These are phyloP conservation scores for Globisporangium spiculum DNA, from an alignment of 352 stramenopile genomes.

Conservation along the genomic window DNA sequence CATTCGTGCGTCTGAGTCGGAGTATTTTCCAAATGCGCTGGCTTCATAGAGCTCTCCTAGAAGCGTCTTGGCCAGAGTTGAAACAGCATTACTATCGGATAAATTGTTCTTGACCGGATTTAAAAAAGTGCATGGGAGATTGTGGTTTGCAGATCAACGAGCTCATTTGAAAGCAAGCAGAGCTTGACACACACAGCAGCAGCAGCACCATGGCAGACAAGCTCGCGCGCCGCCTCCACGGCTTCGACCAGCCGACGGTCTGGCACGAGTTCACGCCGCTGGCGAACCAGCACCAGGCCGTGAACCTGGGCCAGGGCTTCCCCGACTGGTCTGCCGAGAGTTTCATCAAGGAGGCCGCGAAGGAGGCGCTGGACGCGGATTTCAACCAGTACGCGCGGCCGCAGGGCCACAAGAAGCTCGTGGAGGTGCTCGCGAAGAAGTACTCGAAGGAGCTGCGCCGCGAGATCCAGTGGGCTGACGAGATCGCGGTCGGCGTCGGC, in stretches of 20 bases:
- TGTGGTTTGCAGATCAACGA: not conserved
- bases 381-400: slow-evolving; percentile 93
- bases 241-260: slow-evolving; percentile 78
- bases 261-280: slow-evolving; percentile 90
- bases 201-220: slow-evolving; percentile 46
- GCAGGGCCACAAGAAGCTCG: slow-evolving; percentile 84
- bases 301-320: slow-evolving; percentile 96
- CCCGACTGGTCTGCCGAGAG: slow-evolving; percentile 91
- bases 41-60: too few species aligned
- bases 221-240: slow-evolving; percentile 55
- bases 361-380: slow-evolving; percentile 90
- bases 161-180: not conserved
- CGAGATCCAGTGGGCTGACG: slow-evolving; percentile 85
- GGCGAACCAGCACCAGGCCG: slow-evolving; percentile 76
- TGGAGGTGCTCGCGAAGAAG: slow-evolving; percentile 83
- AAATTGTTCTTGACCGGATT: too few species aligned
- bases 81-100: too few species aligned
- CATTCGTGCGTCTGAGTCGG: not conserved
- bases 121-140: too few species aligned
- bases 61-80: too few species aligned
- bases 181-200: not conserved
- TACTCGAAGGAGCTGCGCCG: slow-evolving; percentile 88
- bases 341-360: slow-evolving; percentile 93
- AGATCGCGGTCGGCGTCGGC: slow-evolving; percentile 94
- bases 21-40: too few species aligned